Conservation (phyloP, 2,329 filamentous ascomycete species). For the Nemania sp. region DNA sequence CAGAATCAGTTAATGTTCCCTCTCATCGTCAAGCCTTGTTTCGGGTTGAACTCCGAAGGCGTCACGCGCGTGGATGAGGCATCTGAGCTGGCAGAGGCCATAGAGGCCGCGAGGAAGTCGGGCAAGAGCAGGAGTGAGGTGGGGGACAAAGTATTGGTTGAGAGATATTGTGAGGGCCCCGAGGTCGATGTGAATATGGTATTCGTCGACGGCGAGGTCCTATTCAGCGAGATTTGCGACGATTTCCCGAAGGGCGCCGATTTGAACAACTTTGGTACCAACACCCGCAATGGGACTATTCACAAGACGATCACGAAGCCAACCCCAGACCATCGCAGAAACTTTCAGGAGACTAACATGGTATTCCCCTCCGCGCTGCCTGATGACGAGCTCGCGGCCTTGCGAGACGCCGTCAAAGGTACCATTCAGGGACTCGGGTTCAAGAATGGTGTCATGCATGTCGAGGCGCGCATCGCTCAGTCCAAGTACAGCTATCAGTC, state of each 20-base stretch:
- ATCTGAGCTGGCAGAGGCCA: slow-evolving; percentile 19
- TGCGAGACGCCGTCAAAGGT: slow-evolving; percentile 26
- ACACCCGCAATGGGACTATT: not conserved
- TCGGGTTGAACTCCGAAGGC: slow-evolving; percentile 38
- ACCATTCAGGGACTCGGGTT: slow-evolving; percentile 34
- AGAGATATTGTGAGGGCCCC: slow-evolving; percentile 36
- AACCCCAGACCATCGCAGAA: slow-evolving; percentile 20
- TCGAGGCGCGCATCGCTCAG: slow-evolving; percentile 35
- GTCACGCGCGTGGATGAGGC: slow-evolving; percentile 33
- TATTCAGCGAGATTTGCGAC: slow-evolving; percentile 39
- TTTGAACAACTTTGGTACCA: slow-evolving; percentile 3
- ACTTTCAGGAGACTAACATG: slow-evolving; percentile 38
- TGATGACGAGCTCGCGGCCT: slow-evolving; percentile 25
- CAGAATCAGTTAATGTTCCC: slow-evolving; percentile 31
- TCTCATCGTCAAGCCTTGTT: slow-evolving; percentile 37
- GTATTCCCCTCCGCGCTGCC: slow-evolving; percentile 39
- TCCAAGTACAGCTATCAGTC: slow-evolving; percentile 32
- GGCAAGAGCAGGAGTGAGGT: slow-evolving; percentile 13
- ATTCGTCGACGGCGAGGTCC: slow-evolving; percentile 33
- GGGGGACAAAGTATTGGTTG: slow-evolving; percentile 31
- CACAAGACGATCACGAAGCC: not conserved
- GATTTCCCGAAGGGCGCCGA: slow-evolving; percentile 39
- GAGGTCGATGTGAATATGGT: slow-evolving; percentile 40
- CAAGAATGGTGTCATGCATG: slow-evolving; percentile 35
- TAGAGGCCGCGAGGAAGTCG: slow-evolving; percentile 6